Conservation (phyloP, 2,329 filamentous ascomycete species). For the Xylaria digitata region DNA sequence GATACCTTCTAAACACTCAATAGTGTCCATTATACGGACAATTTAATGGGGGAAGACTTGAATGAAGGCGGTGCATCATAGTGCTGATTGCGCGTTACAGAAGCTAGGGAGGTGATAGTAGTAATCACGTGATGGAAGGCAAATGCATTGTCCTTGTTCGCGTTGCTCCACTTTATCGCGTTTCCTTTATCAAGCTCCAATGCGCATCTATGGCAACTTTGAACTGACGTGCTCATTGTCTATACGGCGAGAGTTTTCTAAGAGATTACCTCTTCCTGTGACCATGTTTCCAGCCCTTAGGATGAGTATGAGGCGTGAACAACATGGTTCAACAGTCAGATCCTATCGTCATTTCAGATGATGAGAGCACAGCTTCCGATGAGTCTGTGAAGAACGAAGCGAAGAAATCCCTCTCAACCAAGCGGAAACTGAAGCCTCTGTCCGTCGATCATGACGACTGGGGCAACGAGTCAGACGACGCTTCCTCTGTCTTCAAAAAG, state of each 20-base stretch:
- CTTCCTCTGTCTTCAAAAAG: constrained; percentile 41
- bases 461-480: constrained; percentile 46
- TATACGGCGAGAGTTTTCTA: background rate
- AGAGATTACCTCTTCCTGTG: background rate
- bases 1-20: background rate
- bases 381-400: constrained; percentile 30
- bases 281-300: constrained; percentile 33
- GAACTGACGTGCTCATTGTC: background rate
- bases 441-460: constrained; percentile 40
- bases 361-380: constrained; percentile 44
- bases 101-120: too few relatives aligned
- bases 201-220: constrained; percentile 8
- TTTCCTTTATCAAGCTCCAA: background rate
- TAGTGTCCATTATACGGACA: too few relatives aligned
- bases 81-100: background rate
- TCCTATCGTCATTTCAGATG: constrained; percentile 45
- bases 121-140: constrained; percentile 6
- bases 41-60: too few relatives aligned
- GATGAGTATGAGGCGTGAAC: constrained; percentile 17
- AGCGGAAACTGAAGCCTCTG: constrained; percentile 42
- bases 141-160: constrained; percentile 9
- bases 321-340: constrained; percentile 39
- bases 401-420: constrained; percentile 29
- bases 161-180: constrained; percentile 14
- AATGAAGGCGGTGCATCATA: too few relatives aligned